Base-by-base conservation (phyloP, 805 yeast species). In the Sugiyamaella marilandica region DNA sequence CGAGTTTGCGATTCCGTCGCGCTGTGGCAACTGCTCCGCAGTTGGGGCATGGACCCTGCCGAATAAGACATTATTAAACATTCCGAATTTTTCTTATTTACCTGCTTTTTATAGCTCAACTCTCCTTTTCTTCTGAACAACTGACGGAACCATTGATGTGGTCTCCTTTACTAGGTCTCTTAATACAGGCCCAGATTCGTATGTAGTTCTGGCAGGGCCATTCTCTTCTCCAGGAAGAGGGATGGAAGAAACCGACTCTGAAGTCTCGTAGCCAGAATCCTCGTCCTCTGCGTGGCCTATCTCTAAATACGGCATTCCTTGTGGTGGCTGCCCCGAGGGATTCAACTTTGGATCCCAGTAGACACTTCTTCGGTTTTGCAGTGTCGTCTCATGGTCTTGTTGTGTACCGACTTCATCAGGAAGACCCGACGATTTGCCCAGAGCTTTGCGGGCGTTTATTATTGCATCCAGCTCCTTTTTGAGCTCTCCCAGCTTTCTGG, bases 271-370 rank as follows among this genome's bases (percentile, higher is more conserved):
- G 13, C 52, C 59, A 19, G 50, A 37, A 10, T 74, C 68, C 9
- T 52, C 54, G 3, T 51, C 62, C 66, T 54, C n/a, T 62, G 46
- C 32, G 52, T 53, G 5, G 70, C 66, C 19, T 62, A 48, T 8
- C 19, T 62, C 49, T 8, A 35, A 34, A 46, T 52, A 50, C 10
- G 58, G 55, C 1, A 72, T 69, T 44, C 75, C 79, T 21, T 55
- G 37, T 1, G 65, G 66, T 10, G 66, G 59, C 16, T 41, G 36
- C 1, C 66, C 66, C 16, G 62, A 56, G 18, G 64, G 61, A 53
- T 63, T 63, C 29, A 63, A 36, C 5, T 51, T 52, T 0, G 65
- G 64, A 37, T 63, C 65, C 63, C 65, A 63, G 47, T 50, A 63
- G 5, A 61, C 49, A 35, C 65, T 61, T 24, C 53, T 55, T 16